Evolutionary conservation across 2,329 filamentous ascomycete genomes (phyloP), one percentile per base, ranked within the genome.

Genomic region (Hymenoscyphus repandus): DNA sequence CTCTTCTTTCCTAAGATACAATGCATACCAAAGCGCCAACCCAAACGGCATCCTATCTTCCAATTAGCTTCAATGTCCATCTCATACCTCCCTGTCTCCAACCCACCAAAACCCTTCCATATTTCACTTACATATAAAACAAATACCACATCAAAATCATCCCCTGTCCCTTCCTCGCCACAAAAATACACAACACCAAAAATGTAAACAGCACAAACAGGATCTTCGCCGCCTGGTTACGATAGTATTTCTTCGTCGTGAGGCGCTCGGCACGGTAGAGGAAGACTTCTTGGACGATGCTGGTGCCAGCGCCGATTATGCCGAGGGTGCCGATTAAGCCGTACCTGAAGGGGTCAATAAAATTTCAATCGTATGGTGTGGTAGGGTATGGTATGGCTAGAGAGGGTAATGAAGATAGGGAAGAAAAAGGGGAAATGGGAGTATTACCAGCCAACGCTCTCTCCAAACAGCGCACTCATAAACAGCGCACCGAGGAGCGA

Each of bases 1-100:
- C 37, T 47, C 49, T 11, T 46, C 49, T 9, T 13, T 47, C 10
- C 49, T 36, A n/a, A 47, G 11, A 13, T 42, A 36, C 13, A 47
- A 20, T 3, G 44, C 37, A 47, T 51, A 51, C 38, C 38, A 32
- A 2, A 51, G 33, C 1, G 49, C 44, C 5, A 22, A 20, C 32
- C 31, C 39, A 51, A 47, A 51, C 18, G 44, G 49, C 5, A 34
- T 37, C 15, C 34, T 37, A 17, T 37, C 10, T 17, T 37, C 34
- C 10, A 13, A 37, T 37, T 37, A 37, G 34, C 15, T 37, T 11
- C 34, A 37, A 4, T 7, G 4, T 27, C 22, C 22, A 27, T 7
- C 22, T 7, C 7, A 27, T 27, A 4, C 22, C 22, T 27, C 22
- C 22, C 22, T 7, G 7, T 27, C 7, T 4, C 7, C 22, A 27